A percentile compares a stretch with the other conserved stretches of the same genome.
Conservation (phyloP, 1,139 yeast species). For the Scheffersomyces segobiensis region DNA sequence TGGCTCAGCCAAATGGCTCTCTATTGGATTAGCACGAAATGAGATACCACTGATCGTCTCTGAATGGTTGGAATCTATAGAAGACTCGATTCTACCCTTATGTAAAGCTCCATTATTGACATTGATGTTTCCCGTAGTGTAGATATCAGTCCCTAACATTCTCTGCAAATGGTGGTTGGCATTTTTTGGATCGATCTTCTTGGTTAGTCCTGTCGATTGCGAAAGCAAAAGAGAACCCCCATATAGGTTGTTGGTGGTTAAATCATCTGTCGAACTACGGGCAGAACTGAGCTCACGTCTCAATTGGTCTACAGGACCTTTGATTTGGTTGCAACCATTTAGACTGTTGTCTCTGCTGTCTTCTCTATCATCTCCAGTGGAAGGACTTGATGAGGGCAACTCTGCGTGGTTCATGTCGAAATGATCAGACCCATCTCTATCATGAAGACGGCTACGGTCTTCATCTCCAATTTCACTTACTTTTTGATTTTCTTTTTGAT, state of each 20-base stretch:
- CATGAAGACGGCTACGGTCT: not conserved
- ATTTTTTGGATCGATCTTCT: conserved; percentile 31
- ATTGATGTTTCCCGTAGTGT: conserved; percentile 3
- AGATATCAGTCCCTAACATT: conserved; percentile 9
- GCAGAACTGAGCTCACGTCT: conserved; percentile 7
- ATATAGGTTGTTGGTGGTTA: conserved; percentile 33
- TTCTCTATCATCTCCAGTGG: not conserved
- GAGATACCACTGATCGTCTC: conserved; percentile 37
- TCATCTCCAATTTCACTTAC: not conserved
- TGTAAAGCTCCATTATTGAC: not conserved
- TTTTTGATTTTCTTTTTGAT: not conserved
- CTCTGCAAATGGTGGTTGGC: conserved; percentile 10
- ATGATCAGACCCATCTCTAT: not conserved
- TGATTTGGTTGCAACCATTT: not conserved
- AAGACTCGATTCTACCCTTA: conserved; percentile 11
- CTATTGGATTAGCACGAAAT: conserved; percentile 36
- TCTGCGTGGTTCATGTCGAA: not conserved
- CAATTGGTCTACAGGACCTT: not conserved
- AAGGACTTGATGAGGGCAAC: not conserved
- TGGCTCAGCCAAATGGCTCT: conserved; percentile 31
- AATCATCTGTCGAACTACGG: conserved; percentile 31
- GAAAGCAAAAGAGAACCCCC: conserved; percentile 47
- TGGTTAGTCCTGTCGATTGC: conserved; percentile 46
- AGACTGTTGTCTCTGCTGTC: not conserved
- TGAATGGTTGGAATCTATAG: conserved; percentile 16